phyloP scores from a whole-genome alignment of 1,284 basidiomycete species.

The Ceratobasidium sp. region DNA sequence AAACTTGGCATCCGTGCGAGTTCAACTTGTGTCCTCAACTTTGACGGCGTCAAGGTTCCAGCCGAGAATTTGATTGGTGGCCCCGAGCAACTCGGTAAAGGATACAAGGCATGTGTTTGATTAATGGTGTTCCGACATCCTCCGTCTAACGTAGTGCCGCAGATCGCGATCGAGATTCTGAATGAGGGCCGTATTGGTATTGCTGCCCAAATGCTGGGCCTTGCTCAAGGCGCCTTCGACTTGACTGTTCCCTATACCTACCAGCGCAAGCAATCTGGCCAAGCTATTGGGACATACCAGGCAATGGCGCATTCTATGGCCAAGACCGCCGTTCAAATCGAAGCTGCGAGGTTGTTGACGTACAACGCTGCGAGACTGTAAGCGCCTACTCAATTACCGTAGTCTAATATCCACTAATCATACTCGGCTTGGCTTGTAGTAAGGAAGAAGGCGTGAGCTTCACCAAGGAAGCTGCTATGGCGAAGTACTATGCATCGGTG shows the following conservation, averaged over 20 bases:
- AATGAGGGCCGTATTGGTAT: slow-evolving; percentile 99
- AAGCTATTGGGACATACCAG: slow-evolving; percentile 93
- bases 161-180: slow-evolving; percentile 96
- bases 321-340: slow-evolving; percentile 88
- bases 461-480: slow-evolving; percentile 96
- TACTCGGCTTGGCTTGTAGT: slow-evolving; percentile 13
- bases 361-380: slow-evolving; percentile 93
- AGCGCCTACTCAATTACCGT: not conserved
- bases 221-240: slow-evolving; percentile 97
- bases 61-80: slow-evolving; percentile 95
- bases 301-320: slow-evolving; percentile 98
- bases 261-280: slow-evolving; percentile 94
- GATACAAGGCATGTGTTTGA: slow-evolving; percentile 80
- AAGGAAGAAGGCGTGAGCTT: slow-evolving; percentile 93
- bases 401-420: slow-evolving; percentile 12
- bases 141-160: not conserved
- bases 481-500: slow-evolving; percentile 90
- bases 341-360: slow-evolving; percentile 91
- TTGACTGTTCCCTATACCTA: slow-evolving; percentile 94
- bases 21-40: slow-evolving; percentile 96
- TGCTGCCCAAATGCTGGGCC: slow-evolving; percentile 96
- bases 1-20: slow-evolving; percentile 98
- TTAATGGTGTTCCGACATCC: not conserved
- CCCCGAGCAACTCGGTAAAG: slow-evolving; percentile 78
- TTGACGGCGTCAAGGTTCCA: slow-evolving; percentile 95